These are phyloP conservation scores for Penicillium brasilianum DNA, from an alignment of 2,329 filamentous ascomycete species.

Conservation along the genomic window DNA sequence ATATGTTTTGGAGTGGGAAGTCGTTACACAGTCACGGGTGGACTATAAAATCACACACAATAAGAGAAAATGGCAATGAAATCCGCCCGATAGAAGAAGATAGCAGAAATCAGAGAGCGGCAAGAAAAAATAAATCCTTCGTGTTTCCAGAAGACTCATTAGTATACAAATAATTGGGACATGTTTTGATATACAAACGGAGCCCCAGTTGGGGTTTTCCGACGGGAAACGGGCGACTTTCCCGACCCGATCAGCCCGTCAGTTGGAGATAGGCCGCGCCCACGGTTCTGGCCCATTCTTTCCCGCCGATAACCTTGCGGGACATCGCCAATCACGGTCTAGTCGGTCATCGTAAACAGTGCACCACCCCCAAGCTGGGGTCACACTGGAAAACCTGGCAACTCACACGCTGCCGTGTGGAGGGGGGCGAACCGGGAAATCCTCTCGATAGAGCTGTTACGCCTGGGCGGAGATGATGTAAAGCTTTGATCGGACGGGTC, in stretches of 20 bases:
- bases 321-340: constrained; percentile 26
- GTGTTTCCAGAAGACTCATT: constrained; percentile 15
- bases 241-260: constrained; percentile 28
- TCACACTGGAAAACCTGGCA: constrained; percentile 28
- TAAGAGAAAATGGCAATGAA: constrained; percentile 11
- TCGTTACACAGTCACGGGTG: constrained; percentile 18
- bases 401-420: constrained; percentile 25
- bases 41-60: constrained; percentile 18
- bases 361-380: constrained; percentile 5
- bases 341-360: constrained; percentile 31
- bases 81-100: constrained; percentile 7
- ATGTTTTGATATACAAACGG: constrained; percentile 42
- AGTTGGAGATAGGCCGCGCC: constrained; percentile 20
- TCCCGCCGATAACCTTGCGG: constrained; percentile 41
- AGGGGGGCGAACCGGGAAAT: constrained; percentile 24
- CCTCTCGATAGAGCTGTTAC: constrained; percentile 25
- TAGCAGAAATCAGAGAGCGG: constrained; percentile 17
- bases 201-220: constrained; percentile 35
- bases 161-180: constrained; percentile 33
- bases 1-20: constrained; percentile 12
- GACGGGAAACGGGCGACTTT: constrained; percentile 43
- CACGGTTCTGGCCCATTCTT: constrained; percentile 33
- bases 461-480: constrained; percentile 29
- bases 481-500: constrained; percentile 25
- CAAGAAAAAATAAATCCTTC: constrained; percentile 11